Conservation (phyloP, 2,329 filamentous ascomycete species). For the Didymella pinodella region DNA sequence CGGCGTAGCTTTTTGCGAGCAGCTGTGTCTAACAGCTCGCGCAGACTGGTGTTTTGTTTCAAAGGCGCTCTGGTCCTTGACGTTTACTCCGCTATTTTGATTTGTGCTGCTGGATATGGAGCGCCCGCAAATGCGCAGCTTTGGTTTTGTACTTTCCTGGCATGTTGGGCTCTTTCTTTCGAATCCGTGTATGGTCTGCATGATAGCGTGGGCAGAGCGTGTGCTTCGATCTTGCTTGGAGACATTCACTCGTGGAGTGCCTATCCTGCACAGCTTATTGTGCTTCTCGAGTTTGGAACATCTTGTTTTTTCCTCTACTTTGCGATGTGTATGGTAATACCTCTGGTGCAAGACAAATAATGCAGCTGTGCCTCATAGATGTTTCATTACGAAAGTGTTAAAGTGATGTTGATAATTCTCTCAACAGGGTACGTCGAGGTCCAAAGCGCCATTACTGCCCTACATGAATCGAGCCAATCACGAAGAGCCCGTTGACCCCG, state of each 20-base stretch:
- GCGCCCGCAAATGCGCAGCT: neutral
- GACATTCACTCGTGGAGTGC: neutral
- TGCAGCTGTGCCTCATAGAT: neutral
- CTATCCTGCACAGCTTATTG: neutral
- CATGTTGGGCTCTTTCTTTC: neutral
- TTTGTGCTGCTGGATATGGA: neutral
- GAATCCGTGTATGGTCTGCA: neutral
- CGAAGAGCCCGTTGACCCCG: conserved; percentile 11
- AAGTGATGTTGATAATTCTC: too few relatives aligned
- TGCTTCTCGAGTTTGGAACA: neutral
- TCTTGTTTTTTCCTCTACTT: neutral
- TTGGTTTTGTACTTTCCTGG: neutral
- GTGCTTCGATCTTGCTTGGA: neutral
- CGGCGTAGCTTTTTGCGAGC: neutral
- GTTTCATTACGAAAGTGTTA: too few relatives aligned
- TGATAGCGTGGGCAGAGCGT: neutral
- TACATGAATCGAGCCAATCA: conserved; percentile 9
- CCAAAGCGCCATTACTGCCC: neutral
- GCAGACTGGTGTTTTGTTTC: neutral
- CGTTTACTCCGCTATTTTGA: neutral
- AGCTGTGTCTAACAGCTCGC: neutral
- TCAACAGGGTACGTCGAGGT: too few relatives aligned
- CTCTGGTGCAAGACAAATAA: neutral
- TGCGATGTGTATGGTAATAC: neutral
- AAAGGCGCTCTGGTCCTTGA: neutral